A percentile compares a stretch with the other conserved stretches of the same genome.
These are phyloP conservation scores for Bimuria novae-zelandiae DNA, from an alignment of 2,329 filamentous ascomycete genomes.

Conservation along the genomic window DNA sequence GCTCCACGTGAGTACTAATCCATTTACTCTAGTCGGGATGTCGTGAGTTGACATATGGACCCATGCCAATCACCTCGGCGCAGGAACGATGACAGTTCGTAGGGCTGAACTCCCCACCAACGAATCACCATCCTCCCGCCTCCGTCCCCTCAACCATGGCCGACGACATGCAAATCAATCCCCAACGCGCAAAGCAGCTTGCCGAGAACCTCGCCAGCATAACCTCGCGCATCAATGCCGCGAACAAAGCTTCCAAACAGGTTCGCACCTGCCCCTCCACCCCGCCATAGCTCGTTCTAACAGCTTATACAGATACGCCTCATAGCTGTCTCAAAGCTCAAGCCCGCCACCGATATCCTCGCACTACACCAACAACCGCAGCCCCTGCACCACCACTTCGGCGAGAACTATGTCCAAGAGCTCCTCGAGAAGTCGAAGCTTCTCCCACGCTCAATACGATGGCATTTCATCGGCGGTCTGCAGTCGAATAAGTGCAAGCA, in stretches of 20 bases:
- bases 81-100: too few relatives aligned
- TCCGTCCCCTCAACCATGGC: slow-evolving; percentile 31
- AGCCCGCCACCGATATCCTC: slow-evolving; percentile 88
- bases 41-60: too few relatives aligned
- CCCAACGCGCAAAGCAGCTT: slow-evolving; percentile 52
- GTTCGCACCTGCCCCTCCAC: slow-evolving; percentile 20
- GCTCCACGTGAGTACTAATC: not conserved
- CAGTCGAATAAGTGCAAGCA: slow-evolving; percentile 93
- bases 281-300: not conserved
- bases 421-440: slow-evolving; percentile 81
- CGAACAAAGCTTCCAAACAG: slow-evolving; percentile 38
- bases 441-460: slow-evolving; percentile 76
- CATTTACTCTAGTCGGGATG: too few relatives aligned
- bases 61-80: too few relatives aligned
- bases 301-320: slow-evolving; percentile 67
- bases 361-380: slow-evolving; percentile 69
- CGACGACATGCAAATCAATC: slow-evolving; percentile 47
- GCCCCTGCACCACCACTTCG: slow-evolving; percentile 73
- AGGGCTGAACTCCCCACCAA: slow-evolving; percentile 3
- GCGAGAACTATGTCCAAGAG: slow-evolving; percentile 89
- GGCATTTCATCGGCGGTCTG: slow-evolving; percentile 96
- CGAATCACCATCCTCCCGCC: slow-evolving; percentile 11
- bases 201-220: slow-evolving; percentile 52
- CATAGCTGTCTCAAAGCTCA: slow-evolving; percentile 94
- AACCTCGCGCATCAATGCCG: slow-evolving; percentile 47